These are phyloP conservation scores for Globisporangium parvum DNA, from an alignment of 352 stramenopile genomes.

Conservation along the genomic window DNA sequence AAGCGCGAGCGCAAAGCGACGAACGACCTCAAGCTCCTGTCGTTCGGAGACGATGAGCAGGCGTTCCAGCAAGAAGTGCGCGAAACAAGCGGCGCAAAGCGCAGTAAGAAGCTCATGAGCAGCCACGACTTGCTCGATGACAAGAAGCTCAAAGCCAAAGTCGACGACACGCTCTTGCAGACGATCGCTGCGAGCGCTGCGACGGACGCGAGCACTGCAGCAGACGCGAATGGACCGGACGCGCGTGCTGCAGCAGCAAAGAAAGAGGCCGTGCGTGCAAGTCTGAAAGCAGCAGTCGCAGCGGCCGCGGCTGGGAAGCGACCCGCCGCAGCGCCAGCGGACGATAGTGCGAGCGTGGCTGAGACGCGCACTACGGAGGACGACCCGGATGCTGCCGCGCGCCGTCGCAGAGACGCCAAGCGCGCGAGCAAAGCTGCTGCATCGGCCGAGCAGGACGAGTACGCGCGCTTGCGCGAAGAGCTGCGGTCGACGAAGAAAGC, in stretches of 20 bases:
- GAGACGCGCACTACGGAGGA: background rate
- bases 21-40: conserved; percentile 93
- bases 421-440: conserved; percentile 14
- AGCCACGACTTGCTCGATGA: conserved; percentile 68
- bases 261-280: conserved; percentile 22
- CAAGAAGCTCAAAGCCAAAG: conserved; percentile 51
- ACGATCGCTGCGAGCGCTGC: conserved; percentile 31
- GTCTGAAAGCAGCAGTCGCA: conserved; percentile 11
- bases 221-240: no score
- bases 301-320: conserved; percentile 2
- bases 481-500: conserved; percentile 61
- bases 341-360: background rate
- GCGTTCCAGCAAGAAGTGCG: conserved; percentile 43
- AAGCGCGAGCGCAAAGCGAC: conserved; percentile 89
- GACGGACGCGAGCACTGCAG: background rate
- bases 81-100: conserved; percentile 15
- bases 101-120: conserved; percentile 59
- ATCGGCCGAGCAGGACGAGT: conserved; percentile 44
- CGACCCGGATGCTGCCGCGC: background rate
- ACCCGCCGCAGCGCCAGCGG: background rate
- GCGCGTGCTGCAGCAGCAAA: conserved; percentile 11
- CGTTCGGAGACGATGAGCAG: conserved; percentile 91
- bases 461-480: conserved; percentile 59
- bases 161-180: conserved; percentile 49
- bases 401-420: conserved; percentile 2